Base-by-base conservation (phyloP, 768 basidiomycete genomes). In the Russula compacta region DNA sequence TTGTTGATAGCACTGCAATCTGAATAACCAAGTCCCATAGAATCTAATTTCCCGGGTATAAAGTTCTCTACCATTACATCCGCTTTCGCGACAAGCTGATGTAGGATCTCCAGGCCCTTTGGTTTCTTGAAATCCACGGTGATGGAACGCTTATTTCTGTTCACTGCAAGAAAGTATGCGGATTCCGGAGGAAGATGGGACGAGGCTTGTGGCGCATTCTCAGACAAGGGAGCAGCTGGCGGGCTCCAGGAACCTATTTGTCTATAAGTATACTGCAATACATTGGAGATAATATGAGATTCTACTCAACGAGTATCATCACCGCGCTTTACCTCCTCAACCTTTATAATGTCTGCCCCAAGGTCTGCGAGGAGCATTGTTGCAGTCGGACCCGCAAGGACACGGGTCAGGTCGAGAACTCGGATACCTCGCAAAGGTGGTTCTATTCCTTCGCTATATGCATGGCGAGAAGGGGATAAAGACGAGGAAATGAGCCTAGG, bases 11-110 rank as follows among this genome's bases (percentile, higher is more conserved):
- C 79, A 59, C 75, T 76, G 70, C 91, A 91, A 58, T 89, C 84
- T 64, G 92, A 86, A 77, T 83, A 97, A 6, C 91, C 92, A 19
- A 98, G 80, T 0, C 94, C 92, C 75, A 93, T 80, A 52, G 82
- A 81, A 7, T 82, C 84, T 17, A 98, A 81, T 71, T 97, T 97
- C 3, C 95, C 90, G 7, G 88, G 78, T 40, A 92, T 73, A 64
- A 85, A 95, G 69, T 95, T 95, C 75, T 95, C 92, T 0, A 95
- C 92, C 14, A 98, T 77, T 15, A 98, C 80, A 68, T 98, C 93
- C 3, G 92, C 83, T 54, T 79, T 76, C 63, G 78, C 75, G 29
- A 95, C 81, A 4, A 98, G 78, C 61, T 81, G 82, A 46, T 79
- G 81, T 6, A 94, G 63, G 24, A 98, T 84, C 60, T 85, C 84